Evolutionary conservation across 768 basidiomycete genomes (phyloP).

Genomic region (Termitomyces heimii): DNA sequence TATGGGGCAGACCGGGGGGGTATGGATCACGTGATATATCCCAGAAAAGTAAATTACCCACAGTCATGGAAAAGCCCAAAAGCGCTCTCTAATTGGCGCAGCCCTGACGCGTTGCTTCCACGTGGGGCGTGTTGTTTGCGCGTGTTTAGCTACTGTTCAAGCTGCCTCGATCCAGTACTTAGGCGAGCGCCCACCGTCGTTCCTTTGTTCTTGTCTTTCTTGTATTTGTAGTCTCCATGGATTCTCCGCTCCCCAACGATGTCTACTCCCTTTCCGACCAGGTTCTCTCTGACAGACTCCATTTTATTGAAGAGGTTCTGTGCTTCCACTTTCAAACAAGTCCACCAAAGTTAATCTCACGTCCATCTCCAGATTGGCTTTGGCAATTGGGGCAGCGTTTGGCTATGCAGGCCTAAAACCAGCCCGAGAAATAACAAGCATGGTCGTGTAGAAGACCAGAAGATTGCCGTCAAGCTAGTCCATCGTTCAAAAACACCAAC

Average conservation of each 20-base stretch:
- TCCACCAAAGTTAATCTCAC: slow-evolving; percentile 3
- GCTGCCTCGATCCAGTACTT: slow-evolving; percentile 8
- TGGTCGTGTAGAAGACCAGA: slow-evolving; percentile 35
- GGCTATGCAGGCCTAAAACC: slow-evolving; percentile 66
- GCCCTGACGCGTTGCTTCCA: slow-evolving; percentile 11
- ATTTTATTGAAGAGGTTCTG: slow-evolving; percentile 70
- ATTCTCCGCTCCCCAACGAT: slow-evolving; percentile 38
- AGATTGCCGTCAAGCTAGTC: slow-evolving; percentile 91
- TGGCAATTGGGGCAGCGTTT: slow-evolving; percentile 92
- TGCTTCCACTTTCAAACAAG: slow-evolving; percentile 5
- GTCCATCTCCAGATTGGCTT: slow-evolving; percentile 62
- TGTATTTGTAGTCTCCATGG: slow-evolving; percentile 49
- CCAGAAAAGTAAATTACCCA: neutral
- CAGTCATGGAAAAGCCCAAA: neutral
- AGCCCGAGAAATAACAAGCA: slow-evolving; percentile 25
- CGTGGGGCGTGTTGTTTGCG: slow-evolving; percentile 23
- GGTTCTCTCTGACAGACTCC: slow-evolving; percentile 60
- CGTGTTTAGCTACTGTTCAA: slow-evolving; percentile 35
- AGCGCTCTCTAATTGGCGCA: neutral
- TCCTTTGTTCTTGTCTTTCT: slow-evolving; percentile 25
- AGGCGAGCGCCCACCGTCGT: slow-evolving; percentile 10
- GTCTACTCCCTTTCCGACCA: slow-evolving; percentile 75
- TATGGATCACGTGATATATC: slow-evolving; percentile 1
- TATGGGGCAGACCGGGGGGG: slow-evolving; percentile 15
- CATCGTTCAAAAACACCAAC: slow-evolving; percentile 81